Evolutionary conservation across 495 filamentous ascomycete species (phyloP).

Genomic region (Lineolata rhizophorae): DNA sequence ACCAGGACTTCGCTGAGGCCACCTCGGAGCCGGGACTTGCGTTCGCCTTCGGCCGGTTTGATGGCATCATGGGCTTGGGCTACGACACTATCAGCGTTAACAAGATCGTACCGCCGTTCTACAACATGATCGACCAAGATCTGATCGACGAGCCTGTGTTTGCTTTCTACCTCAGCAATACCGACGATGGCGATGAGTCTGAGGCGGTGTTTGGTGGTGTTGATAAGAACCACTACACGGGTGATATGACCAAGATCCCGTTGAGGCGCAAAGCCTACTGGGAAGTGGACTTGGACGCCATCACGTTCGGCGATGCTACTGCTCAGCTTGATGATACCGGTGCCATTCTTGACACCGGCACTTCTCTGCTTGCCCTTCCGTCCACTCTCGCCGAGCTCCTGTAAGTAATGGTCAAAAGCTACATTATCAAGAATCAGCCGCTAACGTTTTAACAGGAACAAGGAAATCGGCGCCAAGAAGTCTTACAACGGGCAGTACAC

Average conservation of each 20-base stretch:
- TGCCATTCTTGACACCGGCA: constrained; percentile 94
- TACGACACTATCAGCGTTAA: constrained; percentile 94
- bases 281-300: constrained; percentile 91
- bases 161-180: constrained; percentile 80
- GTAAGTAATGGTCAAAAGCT: constrained; percentile 19
- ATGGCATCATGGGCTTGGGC: constrained; percentile 91
- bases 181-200: constrained; percentile 51
- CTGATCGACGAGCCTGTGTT: constrained; percentile 84
- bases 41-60: constrained; percentile 95
- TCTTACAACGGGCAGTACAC: constrained; percentile 85
- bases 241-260: constrained; percentile 79
- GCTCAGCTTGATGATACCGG: constrained; percentile 86
- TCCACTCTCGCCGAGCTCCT: constrained; percentile 84
- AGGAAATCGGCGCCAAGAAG: constrained; percentile 96
- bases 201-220: constrained; percentile 86
- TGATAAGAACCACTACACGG: constrained; percentile 65
- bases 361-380: constrained; percentile 91
- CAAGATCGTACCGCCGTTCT: constrained; percentile 82
- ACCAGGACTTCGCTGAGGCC: constrained; percentile 89
- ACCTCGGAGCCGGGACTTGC: constrained; percentile 86
- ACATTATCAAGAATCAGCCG: neutral
- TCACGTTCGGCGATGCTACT: constrained; percentile 61
- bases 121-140: constrained; percentile 78
- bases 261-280: constrained; percentile 98
- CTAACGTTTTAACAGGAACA: constrained; percentile 35